Conservation (phyloP, 305 asterid species). For the Fraxinus nigra region DNA sequence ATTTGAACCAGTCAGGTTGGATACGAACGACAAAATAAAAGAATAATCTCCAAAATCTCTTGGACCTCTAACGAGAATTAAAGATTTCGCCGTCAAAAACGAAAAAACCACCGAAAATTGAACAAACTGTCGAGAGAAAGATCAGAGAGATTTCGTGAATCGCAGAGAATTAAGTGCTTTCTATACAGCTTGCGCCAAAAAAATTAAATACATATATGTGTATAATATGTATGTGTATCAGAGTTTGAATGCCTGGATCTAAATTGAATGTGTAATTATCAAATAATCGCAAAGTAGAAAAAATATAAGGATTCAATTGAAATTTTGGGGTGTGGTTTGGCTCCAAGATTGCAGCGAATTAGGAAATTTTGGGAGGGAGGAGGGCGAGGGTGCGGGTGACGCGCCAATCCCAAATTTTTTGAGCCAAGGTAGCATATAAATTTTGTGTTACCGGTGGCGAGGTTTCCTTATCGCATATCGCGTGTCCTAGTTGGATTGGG, state of each 20-base stretch:
- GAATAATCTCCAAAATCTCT: background rate
- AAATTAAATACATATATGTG: background rate
- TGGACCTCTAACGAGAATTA: background rate
- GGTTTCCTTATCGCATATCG: background rate
- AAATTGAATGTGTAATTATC: background rate
- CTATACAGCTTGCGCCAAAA: background rate
- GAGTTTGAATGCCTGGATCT: conserved; percentile 21
- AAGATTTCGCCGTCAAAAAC: background rate
- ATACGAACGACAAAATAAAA: background rate
- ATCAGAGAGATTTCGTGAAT: conserved; percentile 14
- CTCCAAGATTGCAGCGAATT: conserved; percentile 57
- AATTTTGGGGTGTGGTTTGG: conserved; percentile 44
- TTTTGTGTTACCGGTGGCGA: conserved; percentile 8
- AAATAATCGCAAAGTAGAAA: background rate
- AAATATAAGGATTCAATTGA: conserved; percentile 19
- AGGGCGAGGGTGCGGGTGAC: conserved; percentile 21
- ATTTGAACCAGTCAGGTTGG: conserved; percentile 14
- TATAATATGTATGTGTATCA: conserved; percentile 18
- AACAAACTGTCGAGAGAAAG: background rate
- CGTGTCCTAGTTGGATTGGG: background rate
- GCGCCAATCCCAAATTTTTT: conserved; percentile 44
- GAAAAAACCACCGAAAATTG: background rate
- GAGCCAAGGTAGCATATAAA: conserved; percentile 29
- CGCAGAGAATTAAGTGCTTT: conserved; percentile 7
- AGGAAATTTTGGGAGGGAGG: conserved; percentile 39